Evolutionary conservation across 2,329 filamentous ascomycete genomes (phyloP).

Genomic region (Fusarium begoniae): DNA sequence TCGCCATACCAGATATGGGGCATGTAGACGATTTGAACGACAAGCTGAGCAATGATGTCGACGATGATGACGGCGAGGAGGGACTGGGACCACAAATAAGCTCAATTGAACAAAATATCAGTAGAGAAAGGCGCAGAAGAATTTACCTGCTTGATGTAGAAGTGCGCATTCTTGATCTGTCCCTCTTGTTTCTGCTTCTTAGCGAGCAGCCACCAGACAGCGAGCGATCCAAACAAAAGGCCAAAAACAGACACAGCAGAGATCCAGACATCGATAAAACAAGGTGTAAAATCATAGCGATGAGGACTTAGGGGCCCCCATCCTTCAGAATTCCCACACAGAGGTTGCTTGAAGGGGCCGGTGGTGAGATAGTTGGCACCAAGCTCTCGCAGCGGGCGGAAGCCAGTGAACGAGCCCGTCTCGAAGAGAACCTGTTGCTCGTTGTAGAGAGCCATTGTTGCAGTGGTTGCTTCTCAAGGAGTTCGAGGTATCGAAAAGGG

Average conservation of each 20-base stretch:
- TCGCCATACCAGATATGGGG: conserved; percentile 78
- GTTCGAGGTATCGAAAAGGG: conserved; percentile 31
- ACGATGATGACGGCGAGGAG: conserved; percentile 74
- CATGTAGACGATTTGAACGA: conserved; percentile 77
- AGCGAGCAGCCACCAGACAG: conserved; percentile 81
- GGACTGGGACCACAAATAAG: conserved; percentile 46
- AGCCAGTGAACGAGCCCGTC: conserved; percentile 70
- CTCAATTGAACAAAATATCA: background rate
- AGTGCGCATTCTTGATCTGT: conserved; percentile 87
- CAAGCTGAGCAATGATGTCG: conserved; percentile 76
- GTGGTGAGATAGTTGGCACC: conserved; percentile 69
- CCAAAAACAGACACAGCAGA: conserved; percentile 81
- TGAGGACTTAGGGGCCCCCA: conserved; percentile 92
- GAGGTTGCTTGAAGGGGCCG: conserved; percentile 68
- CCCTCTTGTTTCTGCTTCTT: conserved; percentile 69
- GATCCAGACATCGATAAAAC: conserved; percentile 94
- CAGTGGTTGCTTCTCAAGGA: conserved; percentile 8
- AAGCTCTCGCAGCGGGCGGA: conserved; percentile 59
- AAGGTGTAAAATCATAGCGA: conserved; percentile 95
- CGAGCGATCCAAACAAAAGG: conserved; percentile 77
- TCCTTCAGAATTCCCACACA: conserved; percentile 90
- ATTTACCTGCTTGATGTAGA: conserved; percentile 86
- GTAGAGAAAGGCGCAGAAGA: background rate
- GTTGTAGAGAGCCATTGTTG: conserved; percentile 45
- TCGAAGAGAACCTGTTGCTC: conserved; percentile 60